phyloP scores from a whole-genome alignment of 148 eudicot species.

The Vaccinium corymbosum region DNA sequence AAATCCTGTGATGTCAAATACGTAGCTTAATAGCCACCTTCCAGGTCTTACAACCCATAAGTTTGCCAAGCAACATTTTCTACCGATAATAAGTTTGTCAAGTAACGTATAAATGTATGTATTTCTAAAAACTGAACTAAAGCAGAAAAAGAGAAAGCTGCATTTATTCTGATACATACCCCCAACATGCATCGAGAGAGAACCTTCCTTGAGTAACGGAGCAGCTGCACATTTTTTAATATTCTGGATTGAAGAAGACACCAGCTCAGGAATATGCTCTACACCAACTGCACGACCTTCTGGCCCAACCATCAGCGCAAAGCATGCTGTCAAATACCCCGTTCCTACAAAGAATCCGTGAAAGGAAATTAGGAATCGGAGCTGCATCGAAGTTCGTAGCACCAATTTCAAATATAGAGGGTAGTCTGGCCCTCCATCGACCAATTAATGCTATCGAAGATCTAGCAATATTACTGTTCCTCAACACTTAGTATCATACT shows the following conservation, averaged over 20 bases:
- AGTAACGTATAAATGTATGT: background rate
- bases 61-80: background rate
- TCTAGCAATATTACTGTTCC: background rate
- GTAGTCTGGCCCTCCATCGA: background rate
- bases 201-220: conserved; percentile 62
- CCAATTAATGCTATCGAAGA: background rate
- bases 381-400: background rate
- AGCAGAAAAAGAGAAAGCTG: background rate
- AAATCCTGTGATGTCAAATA: background rate
- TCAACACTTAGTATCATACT: background rate
- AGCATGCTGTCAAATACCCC: conserved; percentile 95
- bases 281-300: conserved; percentile 90
- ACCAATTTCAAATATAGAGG: background rate
- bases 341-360: conserved; percentile 51
- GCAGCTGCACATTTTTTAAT: conserved; percentile 81
- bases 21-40: background rate
- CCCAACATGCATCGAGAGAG: conserved; percentile 70
- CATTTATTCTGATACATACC: conserved; percentile 45
- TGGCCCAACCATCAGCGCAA: conserved; percentile 87
- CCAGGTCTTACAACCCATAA: background rate
- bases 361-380: background rate
- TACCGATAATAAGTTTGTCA: background rate
- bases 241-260: conserved; percentile 53
- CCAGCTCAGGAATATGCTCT: conserved; percentile 92
- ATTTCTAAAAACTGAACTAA: conserved; percentile 22